These are phyloP conservation scores for Marasmius sp. DNA, from an alignment of 1,284 basidiomycete species.

Conservation along the genomic window DNA sequence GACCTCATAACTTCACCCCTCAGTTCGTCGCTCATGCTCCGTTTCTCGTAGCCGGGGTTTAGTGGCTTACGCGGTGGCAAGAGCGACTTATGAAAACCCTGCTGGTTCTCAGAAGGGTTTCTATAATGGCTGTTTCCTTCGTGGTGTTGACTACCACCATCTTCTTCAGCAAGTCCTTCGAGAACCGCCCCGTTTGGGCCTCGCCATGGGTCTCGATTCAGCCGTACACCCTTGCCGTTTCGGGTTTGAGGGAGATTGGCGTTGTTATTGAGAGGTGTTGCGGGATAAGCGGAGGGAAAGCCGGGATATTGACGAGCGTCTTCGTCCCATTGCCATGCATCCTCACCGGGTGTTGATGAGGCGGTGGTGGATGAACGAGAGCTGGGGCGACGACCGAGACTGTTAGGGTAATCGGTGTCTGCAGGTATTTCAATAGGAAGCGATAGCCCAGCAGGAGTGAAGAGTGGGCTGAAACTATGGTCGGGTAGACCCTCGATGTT, in stretches of 20 bases:
- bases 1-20: constrained; percentile 15
- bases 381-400: neutral
- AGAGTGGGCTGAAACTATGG: neutral
- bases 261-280: constrained; percentile 20
- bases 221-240: neutral
- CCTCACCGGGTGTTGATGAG: constrained; percentile 12
- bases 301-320: constrained; percentile 22
- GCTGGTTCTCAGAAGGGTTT: constrained; percentile 24
- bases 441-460: neutral
- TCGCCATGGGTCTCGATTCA: constrained; percentile 9
- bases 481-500: neutral
- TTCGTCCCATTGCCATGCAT: constrained; percentile 19
- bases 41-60: constrained; percentile 52
- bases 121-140: constrained; percentile 3
- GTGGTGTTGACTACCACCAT: neutral
- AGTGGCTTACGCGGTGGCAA: constrained; percentile 55
- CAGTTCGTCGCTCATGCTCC: constrained; percentile 55
- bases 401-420: neutral
- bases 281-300: constrained; percentile 24
- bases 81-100: constrained; percentile 66
- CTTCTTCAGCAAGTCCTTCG: constrained; percentile 24
- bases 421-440: neutral
- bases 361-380: neutral
- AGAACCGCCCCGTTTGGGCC: constrained; percentile 18
- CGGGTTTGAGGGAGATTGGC: constrained; percentile 16